These are phyloP conservation scores for Rhizophora mangle DNA, from an alignment of 345 rosid genomes.

Conservation along the genomic window DNA sequence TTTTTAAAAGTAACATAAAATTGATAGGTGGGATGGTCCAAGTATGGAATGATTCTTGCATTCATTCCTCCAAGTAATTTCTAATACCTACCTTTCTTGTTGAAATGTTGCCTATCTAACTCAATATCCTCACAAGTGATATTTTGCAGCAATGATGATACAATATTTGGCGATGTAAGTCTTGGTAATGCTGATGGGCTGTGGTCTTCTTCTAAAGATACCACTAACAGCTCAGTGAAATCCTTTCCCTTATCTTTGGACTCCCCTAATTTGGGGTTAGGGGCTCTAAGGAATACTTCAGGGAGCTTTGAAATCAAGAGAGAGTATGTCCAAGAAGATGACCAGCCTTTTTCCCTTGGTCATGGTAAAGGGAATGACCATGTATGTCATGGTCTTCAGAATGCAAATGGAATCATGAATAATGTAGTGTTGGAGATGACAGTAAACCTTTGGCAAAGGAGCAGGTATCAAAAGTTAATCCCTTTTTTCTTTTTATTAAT, in stretches of 20 bases:
- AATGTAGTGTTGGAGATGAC: slow-evolving; percentile 34
- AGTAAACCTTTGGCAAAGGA: slow-evolving; percentile 29
- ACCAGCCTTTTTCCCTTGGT: slow-evolving; percentile 35
- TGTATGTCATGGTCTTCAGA: slow-evolving; percentile 40
- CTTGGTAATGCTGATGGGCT: slow-evolving; percentile 63
- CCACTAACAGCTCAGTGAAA: slow-evolving; percentile 44
- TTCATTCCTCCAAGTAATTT: not conserved
- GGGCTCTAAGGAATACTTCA: slow-evolving; percentile 33
- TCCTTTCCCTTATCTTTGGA: slow-evolving; percentile 43
- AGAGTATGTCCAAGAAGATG: slow-evolving; percentile 52
- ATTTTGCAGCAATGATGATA: slow-evolving; percentile 92
- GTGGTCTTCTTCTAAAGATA: slow-evolving; percentile 74
- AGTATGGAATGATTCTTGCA: slow-evolving; percentile 3
- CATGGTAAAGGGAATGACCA: slow-evolving; percentile 39
- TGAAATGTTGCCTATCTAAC: slow-evolving; percentile 50
- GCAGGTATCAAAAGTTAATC: slow-evolving; percentile 49
- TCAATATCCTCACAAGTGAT: slow-evolving; percentile 83
- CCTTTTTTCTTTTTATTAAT: not conserved
- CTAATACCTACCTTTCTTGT: not conserved
- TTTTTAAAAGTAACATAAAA: not conserved
- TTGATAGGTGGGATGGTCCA: not conserved
- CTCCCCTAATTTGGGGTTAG: slow-evolving; percentile 46
- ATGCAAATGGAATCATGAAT: slow-evolving; percentile 23
- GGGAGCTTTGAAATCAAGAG: slow-evolving; percentile 40
- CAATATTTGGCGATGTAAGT: slow-evolving; percentile 70